phyloP scores from a whole-genome alignment of 331 rosid genomes.

The Quercus phellos region DNA sequence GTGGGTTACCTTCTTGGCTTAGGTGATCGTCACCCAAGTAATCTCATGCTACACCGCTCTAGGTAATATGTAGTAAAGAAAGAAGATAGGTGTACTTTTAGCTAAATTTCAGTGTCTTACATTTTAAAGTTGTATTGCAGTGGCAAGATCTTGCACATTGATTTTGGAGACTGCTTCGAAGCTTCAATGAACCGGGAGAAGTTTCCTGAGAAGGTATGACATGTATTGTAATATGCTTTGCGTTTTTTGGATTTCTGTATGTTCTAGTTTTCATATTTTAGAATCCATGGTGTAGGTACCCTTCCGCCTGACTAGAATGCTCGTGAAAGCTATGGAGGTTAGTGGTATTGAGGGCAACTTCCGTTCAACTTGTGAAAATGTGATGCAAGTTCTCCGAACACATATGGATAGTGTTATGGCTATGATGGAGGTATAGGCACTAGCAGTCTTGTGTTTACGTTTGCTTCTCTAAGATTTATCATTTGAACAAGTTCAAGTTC shows the following conservation, averaged over 20 bases:
- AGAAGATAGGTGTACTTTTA: not conserved
- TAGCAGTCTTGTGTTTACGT: not conserved
- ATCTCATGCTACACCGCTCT: constrained; percentile 86
- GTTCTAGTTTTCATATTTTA: constrained; percentile 8
- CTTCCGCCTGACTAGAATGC: constrained; percentile 98
- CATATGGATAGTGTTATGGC: constrained; percentile 94
- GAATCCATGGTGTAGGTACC: constrained; percentile 59
- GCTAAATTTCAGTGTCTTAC: constrained; percentile 19
- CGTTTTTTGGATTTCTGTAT: not conserved
- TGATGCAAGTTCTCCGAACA: constrained; percentile 87
- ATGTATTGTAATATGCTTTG: not conserved
- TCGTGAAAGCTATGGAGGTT: constrained; percentile 98
- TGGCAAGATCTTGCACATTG: constrained; percentile 95
- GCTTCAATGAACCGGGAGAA: constrained; percentile 97
- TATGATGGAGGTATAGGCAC: constrained; percentile 87
- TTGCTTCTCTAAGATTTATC: not conserved
- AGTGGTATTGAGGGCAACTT: constrained; percentile 98
- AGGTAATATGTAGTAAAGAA: constrained; percentile 45
- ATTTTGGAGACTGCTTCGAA: constrained; percentile 98
- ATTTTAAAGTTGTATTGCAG: constrained; percentile 41
- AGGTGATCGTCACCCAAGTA: constrained; percentile 99
- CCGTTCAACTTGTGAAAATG: constrained; percentile 97
- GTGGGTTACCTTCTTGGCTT: constrained; percentile 98
- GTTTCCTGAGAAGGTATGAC: constrained; percentile 85
- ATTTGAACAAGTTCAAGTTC: not conserved